phyloP scores from a whole-genome alignment of 106 monocot genomes.

The Platanthera guangdongensis region DNA sequence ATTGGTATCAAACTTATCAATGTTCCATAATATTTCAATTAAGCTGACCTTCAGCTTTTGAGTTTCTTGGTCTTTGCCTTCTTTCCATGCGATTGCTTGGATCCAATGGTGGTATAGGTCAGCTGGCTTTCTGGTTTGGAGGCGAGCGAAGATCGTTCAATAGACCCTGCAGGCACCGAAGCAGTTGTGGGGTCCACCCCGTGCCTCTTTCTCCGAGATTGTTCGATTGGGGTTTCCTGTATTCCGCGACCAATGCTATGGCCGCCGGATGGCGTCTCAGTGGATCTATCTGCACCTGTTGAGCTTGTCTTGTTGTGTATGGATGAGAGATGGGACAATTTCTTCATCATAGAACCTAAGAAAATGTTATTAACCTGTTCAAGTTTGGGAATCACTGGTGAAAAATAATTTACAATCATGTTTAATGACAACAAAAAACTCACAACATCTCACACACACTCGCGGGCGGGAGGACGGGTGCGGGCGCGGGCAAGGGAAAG shows the following conservation, averaged over 20 bases:
- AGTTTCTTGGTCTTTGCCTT: constrained; percentile 34
- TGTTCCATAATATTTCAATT: not conserved
- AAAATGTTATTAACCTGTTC: not conserved
- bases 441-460: too few relatives aligned
- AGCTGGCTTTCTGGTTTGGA: constrained; percentile 20
- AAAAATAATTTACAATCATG: not conserved
- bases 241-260: constrained; percentile 19
- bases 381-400: not conserved
- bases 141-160: constrained; percentile 17
- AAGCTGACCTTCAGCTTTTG: constrained; percentile 9
- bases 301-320: constrained; percentile 15
- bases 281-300: constrained; percentile 10
- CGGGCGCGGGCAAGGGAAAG: too few relatives aligned
- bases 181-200: not conserved
- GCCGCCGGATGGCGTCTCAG: constrained; percentile 32
- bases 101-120: constrained; percentile 2
- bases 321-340: constrained; percentile 17
- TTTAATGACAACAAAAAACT: too few relatives aligned
- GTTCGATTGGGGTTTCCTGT: not conserved
- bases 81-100: constrained; percentile 18
- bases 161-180: constrained; percentile 13
- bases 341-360: constrained; percentile 23
- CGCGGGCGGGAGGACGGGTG: too few relatives aligned
- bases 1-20: too few relatives aligned
- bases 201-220: constrained; percentile 26